These are phyloP conservation scores for Camelina hispida DNA, from an alignment of 345 rosid species.

Conservation along the genomic window DNA sequence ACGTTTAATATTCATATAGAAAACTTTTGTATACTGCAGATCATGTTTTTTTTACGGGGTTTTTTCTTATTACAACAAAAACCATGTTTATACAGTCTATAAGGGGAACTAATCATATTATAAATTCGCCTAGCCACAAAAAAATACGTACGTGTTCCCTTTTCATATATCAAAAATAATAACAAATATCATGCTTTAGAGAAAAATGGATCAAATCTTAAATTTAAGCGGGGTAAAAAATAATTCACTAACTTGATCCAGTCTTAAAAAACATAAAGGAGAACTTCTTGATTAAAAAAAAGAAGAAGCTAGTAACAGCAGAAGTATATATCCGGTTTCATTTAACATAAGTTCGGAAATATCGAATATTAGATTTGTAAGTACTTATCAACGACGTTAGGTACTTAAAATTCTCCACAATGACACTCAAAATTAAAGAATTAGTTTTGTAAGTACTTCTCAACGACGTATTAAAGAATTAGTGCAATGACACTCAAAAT, in stretches of 20 bases:
- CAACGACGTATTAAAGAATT: background rate
- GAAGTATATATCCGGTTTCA: background rate
- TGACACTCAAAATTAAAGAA: too few relatives aligned
- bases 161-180: background rate
- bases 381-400: background rate
- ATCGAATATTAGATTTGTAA: background rate
- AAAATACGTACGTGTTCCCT: background rate
- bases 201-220: background rate
- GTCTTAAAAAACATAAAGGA: background rate
- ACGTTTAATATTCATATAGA: background rate
- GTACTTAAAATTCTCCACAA: too few relatives aligned
- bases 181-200: background rate
- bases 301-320: background rate
- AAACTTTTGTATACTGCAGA: background rate
- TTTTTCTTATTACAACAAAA: background rate
- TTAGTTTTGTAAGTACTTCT: too few relatives aligned
- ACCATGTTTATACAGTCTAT: background rate
- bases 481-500: conserved; percentile 13
- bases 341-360: background rate
- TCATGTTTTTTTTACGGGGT: background rate
- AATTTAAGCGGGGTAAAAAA: background rate
- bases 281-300: background rate
- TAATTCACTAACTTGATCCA: too few relatives aligned
- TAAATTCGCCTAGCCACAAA: background rate
- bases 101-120: background rate